Evolutionary conservation across 2,329 filamentous ascomycete genomes (phyloP).

Genomic region (Phoma sp.): DNA sequence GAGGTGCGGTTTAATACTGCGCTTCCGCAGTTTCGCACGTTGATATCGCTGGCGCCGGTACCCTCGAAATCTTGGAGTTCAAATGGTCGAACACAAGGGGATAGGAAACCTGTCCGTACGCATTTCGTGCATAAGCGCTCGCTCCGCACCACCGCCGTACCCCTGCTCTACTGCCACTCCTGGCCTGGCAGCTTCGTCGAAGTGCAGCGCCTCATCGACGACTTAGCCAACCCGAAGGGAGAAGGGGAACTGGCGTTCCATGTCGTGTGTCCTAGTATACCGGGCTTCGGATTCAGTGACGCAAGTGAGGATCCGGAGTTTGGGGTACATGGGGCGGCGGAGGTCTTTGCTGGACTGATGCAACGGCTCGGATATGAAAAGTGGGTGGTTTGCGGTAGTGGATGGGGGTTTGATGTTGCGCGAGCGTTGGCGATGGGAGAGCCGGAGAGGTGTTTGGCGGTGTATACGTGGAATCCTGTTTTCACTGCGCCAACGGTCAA

Average conservation of each 20-base stretch:
- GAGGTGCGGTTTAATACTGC: conserved; percentile 64
- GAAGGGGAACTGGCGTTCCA: conserved; percentile 62
- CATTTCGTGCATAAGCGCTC: conserved; percentile 72
- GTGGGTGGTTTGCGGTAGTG: conserved; percentile 66
- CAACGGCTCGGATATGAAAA: conserved; percentile 63
- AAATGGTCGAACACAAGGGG: too few species aligned
- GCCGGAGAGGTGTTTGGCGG: conserved; percentile 62
- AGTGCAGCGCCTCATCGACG: conserved; percentile 62
- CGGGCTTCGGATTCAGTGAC: conserved; percentile 73
- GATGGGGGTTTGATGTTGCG: conserved; percentile 56
- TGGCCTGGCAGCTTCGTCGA: conserved; percentile 72
- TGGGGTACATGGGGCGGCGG: conserved; percentile 62
- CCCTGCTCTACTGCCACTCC: conserved; percentile 69
- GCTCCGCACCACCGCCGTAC: conserved; percentile 62
- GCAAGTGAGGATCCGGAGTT: conserved; percentile 60
- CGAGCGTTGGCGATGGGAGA: conserved; percentile 58
- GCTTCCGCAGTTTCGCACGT: conserved; percentile 71
- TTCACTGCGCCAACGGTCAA: conserved; percentile 59
- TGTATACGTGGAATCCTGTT: conserved; percentile 67
- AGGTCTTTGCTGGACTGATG: conserved; percentile 68
- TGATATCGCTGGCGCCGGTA: conserved; percentile 50
- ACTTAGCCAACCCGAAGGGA: conserved; percentile 61
- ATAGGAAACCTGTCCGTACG: conserved; percentile 56
- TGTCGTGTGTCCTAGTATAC: conserved; percentile 70
- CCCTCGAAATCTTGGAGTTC: too few species aligned